Base-by-base conservation (phyloP, 1,284 basidiomycete genomes). In the Puccinia novopanici region DNA sequence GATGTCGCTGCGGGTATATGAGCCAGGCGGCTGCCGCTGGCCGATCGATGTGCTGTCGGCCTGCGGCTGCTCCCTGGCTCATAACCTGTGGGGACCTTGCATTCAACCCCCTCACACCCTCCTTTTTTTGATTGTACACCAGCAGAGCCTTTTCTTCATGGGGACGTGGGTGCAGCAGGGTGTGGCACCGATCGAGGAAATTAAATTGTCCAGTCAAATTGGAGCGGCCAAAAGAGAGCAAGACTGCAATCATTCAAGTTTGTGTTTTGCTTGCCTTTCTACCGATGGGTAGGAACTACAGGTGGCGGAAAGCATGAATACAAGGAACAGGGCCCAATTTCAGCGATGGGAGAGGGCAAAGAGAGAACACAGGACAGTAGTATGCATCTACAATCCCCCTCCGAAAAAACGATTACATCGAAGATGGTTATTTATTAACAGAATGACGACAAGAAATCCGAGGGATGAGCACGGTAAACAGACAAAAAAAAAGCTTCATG, bases 41-140 rank as follows among this genome's bases (percentile, higher is more conserved):
- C 9, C 57, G 30, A 27, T n/a, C 5, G 15, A 34, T 3, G 40
- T 57, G 55, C 55, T 45, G 45, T 4, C 34, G 34, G 34, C 17
- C 8, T 2, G 0, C 59, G 34, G 8, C 15, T 15, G 34, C 34
- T 40, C 6, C 57, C 57, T 61, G 57, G 57, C 57, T 61, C 57
- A 34, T 61, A 61, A 61, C 57, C 57, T 61, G 57, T 61, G 57
- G 57, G 57, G 57, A 61, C 57, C 30, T 61, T 61, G 57, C 24
- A 12, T 3, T 34, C 2, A 30, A 30, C 30, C 10, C n/a, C n/a
- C 55, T 30, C 9, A 17, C 30, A n/a, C n/a, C n/a, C n/a, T n/a
- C 37, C 13, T 61, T 37, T 34, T 61, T 19, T 34, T 61, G 57
- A 34, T 6, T 45, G 45, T 45, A 45, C 45, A 45, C 45, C 45